Base-by-base conservation (phyloP, 1,139 yeast genomes). In the Meyerozyma carpophila region DNA sequence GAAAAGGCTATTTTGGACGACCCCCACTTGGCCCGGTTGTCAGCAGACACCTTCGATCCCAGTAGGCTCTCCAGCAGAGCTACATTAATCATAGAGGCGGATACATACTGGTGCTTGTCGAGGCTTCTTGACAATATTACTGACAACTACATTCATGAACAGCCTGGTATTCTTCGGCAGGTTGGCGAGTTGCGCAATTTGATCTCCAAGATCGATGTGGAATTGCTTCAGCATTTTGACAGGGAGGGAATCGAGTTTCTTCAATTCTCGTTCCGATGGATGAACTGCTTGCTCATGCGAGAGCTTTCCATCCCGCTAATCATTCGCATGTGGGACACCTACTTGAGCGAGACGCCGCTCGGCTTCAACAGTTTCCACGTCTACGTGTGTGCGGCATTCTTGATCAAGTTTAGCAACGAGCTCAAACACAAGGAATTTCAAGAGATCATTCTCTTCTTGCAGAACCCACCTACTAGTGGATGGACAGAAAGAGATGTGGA, bases 311-410 rank as follows among this genome's bases (percentile, higher is more conserved):
- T 93, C 55, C 71, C 73, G 34, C 76, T 89, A 47, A 87, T 93
- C 8, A 81, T 90, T 26, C 73, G 99, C 44, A 93, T 93, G 96
- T 93, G 98, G 98, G 99, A 93, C 59, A 91, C 99, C 0, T 93
- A 93, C 61, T 66, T 93, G 43, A 82, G 96, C 42, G 97, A 93
- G 60, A 87, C 86, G 5, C 84, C 93, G 0, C 75, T 85, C 32
- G 97, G 98, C 4, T 87, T 93, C 59, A 88, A 89, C 50, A 89
- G 84, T 54, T 93, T 94, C 64, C 99, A 93, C 61, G 90, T 93
- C 8, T 93, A 93, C 59, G 98, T 93, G 4, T 93, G 99, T 67
- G 97, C 98, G n/a, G 98, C 98, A 10, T 93, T 93, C 57, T 68
- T 93, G 54, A 85, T 91, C 45, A 85, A 88, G 58, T 93, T 95